These are phyloP conservation scores for Endocalyx cinctus DNA, from an alignment of 2,329 filamentous ascomycete genomes.

Conservation along the genomic window DNA sequence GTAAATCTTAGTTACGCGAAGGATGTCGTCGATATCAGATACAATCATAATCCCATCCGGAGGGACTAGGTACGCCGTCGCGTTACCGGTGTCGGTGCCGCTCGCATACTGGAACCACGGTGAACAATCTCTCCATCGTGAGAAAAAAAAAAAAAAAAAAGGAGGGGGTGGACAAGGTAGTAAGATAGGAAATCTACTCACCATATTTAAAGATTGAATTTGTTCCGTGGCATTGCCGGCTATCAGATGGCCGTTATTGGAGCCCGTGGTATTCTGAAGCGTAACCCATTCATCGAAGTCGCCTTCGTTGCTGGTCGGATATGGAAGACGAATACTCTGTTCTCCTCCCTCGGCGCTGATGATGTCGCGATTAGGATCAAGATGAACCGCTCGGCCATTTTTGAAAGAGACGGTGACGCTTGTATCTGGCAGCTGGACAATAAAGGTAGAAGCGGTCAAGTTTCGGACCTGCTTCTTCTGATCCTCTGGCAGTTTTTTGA, in stretches of 20 bases:
- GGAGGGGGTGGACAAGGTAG: no score
- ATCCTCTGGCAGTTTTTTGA: constrained; percentile 52
- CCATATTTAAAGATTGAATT: constrained; percentile 64
- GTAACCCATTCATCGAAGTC: constrained; percentile 70
- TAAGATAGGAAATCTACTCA: constrained; percentile 2
- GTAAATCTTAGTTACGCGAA: constrained; percentile 78
- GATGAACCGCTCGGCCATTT: constrained; percentile 39
- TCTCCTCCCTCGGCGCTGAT: constrained; percentile 49
- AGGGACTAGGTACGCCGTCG: constrained; percentile 73
- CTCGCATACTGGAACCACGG: constrained; percentile 57
- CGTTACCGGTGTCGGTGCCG: constrained; percentile 63
- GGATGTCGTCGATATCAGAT: constrained; percentile 76
- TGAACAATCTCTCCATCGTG: no score
- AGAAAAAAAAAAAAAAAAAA: no score
- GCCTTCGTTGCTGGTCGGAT: constrained; percentile 61
- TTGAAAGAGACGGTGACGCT: constrained; percentile 60
- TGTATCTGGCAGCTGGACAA: constrained; percentile 65
- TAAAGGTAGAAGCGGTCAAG: constrained; percentile 66
- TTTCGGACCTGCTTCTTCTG: constrained; percentile 68
- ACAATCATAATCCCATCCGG: constrained; percentile 65
- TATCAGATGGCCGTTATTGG: constrained; percentile 43
- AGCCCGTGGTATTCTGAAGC: constrained; percentile 53
- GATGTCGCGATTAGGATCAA: constrained; percentile 52
- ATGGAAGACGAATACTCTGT: constrained; percentile 60
- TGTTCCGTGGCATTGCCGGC: constrained; percentile 60